Conservation (phyloP, 2,329 filamentous ascomycete species). For the Penicillium sclerotiorum region DNA sequence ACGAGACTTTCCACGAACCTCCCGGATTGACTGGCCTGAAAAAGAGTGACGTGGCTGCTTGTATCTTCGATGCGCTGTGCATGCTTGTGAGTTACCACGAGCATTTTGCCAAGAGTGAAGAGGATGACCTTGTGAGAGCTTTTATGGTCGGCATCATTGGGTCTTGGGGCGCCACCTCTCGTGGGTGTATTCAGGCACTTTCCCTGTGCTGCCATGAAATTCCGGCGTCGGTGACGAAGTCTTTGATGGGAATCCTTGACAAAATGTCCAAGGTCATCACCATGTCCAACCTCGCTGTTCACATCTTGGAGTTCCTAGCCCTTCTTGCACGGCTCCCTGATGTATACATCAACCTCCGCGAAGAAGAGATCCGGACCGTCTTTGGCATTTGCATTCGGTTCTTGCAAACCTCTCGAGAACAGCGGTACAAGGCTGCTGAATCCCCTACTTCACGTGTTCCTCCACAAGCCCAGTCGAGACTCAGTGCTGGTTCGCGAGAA, state of each 20-base stretch:
- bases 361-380: slow-evolving; percentile 89
- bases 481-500: slow-evolving; percentile 50
- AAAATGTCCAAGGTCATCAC: slow-evolving; percentile 97
- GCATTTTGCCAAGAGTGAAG: slow-evolving; percentile 78
- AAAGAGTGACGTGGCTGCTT: slow-evolving; percentile 85
- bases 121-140: slow-evolving; percentile 84
- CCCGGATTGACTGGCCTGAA: slow-evolving; percentile 77
- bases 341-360: slow-evolving; percentile 83
- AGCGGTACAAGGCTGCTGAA: slow-evolving; percentile 40
- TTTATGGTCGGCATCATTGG: slow-evolving; percentile 80
- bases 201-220: slow-evolving; percentile 95
- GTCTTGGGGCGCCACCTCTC: slow-evolving; percentile 82
- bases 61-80: slow-evolving; percentile 81
- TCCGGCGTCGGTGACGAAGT: slow-evolving; percentile 82
- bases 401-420: slow-evolving; percentile 80
- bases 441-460: slow-evolving; percentile 34
- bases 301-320: slow-evolving; percentile 94
- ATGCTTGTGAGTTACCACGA: slow-evolving; percentile 90
- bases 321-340: slow-evolving; percentile 81
- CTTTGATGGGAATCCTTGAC: slow-evolving; percentile 80
- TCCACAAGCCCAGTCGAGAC: slow-evolving; percentile 39
- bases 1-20: slow-evolving; percentile 77
- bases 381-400: slow-evolving; percentile 96
- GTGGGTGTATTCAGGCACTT: slow-evolving; percentile 90
- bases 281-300: slow-evolving; percentile 84